Evolutionary conservation across 768 basidiomycete species (phyloP), one percentile per base, ranked within the genome.

Genomic region (Rhodosporidiobolus sp.): DNA sequence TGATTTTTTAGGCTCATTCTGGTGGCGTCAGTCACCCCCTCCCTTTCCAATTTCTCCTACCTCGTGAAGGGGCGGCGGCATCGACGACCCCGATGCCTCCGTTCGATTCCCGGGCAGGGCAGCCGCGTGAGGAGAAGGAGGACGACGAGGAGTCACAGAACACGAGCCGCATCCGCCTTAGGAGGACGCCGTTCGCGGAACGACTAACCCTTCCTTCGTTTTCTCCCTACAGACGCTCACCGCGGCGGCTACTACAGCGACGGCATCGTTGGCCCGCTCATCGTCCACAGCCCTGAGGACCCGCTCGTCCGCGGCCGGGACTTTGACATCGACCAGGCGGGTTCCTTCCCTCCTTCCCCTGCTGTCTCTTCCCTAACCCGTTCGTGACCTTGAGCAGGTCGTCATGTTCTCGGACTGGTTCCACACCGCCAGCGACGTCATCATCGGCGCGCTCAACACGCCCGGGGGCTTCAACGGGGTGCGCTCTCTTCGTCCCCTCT

Each of bases 191-290:
- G n/a, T n/a, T n/a, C n/a, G n/a, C n/a, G n/a, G n/a, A n/a, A n/a
- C n/a, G n/a, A n/a, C n/a, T n/a, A n/a, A n/a, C n/a, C n/a, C n/a
- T n/a, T n/a, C n/a, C n/a, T n/a, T n/a, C n/a, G n/a, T n/a, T n/a
- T n/a, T n/a, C n/a, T n/a, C n/a, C n/a, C n/a, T n/a, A n/a, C n/a
- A 43, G 38, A 79, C 67, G 77, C 78, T 22, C 79, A 79, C 54
- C 77, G 69, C 45, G 70, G 46, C 9, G 76, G 73, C 30, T 70
- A 68, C 20, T 59, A 78, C 62, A 72, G 68, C 7, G 79, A 79
- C 57, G 79, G 79, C 8, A 35, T 79, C 28, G 61, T 53, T 20
- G 79, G 69, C 9, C 65, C 71, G 19, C 30, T 72, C 65, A 43
- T 72, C 61, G 48, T 72, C 24, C 71, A 72, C 30, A 52, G 60